Base-by-base conservation (phyloP, 768 basidiomycete species). In the Lentinula detonsa region DNA sequence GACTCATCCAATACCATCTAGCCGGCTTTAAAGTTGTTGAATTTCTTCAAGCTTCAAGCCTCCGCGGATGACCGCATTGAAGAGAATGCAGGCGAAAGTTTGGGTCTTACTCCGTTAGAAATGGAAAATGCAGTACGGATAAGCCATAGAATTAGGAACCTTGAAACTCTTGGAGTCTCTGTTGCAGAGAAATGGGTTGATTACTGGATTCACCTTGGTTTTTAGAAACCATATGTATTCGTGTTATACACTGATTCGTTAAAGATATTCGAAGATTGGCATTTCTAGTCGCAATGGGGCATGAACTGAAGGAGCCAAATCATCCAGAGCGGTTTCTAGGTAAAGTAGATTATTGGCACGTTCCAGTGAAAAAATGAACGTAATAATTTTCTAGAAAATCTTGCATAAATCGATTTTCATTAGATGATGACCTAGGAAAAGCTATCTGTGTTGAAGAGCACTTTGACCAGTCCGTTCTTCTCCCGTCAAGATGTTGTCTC, bases 21-120 rank as follows among this genome's bases (percentile, higher is more conserved):
- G 75, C 75, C 75, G 42, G 75, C 72, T 6, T 61, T 74, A 28
- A 75, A 74, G 56, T 70, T 77, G 10, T 62, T 75, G 1, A 67
- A 72, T 16, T 76, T 75, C 63, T 74, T 74, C 65, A 66, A 66
- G 8, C 33, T 48, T 35, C 63, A 68, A 31, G 63, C 65, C 1
- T 39, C 63, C 10, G 59, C 61, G 40, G 68, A 70, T 43, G 53
- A 45, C 55, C 57, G 40, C 48, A 59, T 48, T 46, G 31, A 39
- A 53, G 37, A 42, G 5, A 53, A n/a, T 9, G 18, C 48, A 15
- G 54, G 60, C 18, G 71, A 69, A 45, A 65, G 56, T 59, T 61
- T 68, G 8, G 73, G 72, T 7, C 49, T 71, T 18, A 54, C 73
- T 4, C 64, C 42, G 1, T 72, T 77, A 46, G 52, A 65, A 1